phyloP scores from a whole-genome alignment of 108 stramenopile species.

The Thalassiosira profunda region DNA sequence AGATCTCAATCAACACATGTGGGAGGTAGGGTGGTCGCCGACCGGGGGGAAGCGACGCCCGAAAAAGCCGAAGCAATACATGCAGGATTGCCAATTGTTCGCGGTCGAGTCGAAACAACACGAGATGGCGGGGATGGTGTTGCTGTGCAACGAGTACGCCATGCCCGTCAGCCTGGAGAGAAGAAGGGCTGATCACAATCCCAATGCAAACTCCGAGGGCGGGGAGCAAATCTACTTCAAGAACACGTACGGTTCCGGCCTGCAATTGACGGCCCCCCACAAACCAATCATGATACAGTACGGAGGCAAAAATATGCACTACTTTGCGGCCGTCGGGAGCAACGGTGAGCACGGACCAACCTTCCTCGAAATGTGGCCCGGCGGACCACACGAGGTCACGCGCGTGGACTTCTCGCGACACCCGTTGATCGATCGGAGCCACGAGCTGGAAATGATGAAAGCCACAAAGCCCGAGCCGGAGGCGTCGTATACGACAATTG shows the following conservation, averaged over 20 bases:
- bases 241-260: conserved; percentile 34
- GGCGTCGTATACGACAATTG: conserved; percentile 24
- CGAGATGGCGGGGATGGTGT: conserved; percentile 17
- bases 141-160: conserved; percentile 42
- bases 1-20: conserved; percentile 36
- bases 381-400: conserved; percentile 30
- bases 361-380: conserved; percentile 39
- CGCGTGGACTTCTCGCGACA: conserved; percentile 1
- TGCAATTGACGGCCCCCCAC: conserved; percentile 22
- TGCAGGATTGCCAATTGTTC: conserved; percentile 48
- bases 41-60: neutral
- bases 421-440: neutral
- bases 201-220: neutral
- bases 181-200: neutral
- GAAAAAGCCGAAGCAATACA: conserved; percentile 9
- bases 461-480: conserved; percentile 23
- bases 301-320: conserved; percentile 43
- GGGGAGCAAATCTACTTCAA: conserved; percentile 1
- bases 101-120: conserved; percentile 1
- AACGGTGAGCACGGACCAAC: conserved; percentile 8
- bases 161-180: conserved; percentile 24
- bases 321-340: too few species aligned
- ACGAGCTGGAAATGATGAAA: neutral
- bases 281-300: conserved; percentile 10
- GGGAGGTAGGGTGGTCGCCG: conserved; percentile 6